These are phyloP conservation scores for Ensete glaucum DNA, from an alignment of 176 grass and related monocot genomes.

Conservation along the genomic window DNA sequence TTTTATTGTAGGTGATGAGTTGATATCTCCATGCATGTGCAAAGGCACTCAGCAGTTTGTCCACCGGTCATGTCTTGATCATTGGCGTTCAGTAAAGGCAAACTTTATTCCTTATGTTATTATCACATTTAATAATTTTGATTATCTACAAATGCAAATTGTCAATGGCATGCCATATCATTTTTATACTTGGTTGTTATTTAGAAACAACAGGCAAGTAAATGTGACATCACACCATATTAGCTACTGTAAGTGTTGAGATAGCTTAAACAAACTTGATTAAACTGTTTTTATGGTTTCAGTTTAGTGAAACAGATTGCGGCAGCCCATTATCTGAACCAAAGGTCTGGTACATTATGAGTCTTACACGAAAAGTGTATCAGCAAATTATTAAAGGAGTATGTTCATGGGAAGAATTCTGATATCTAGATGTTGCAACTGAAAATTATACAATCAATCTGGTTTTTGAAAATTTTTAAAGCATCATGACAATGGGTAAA, in stretches of 20 bases:
- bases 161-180: neutral
- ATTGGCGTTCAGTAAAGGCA: slow-evolving; percentile 98
- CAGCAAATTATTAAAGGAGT: neutral
- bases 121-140: neutral
- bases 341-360: neutral
- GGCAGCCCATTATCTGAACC: neutral
- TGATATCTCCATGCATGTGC: slow-evolving; percentile 97
- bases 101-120: neutral
- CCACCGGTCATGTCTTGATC: slow-evolving; percentile 95
- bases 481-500: no score
- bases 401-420: neutral
- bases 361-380: neutral
- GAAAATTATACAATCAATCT: no score
- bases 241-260: neutral
- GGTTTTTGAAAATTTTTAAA: no score
- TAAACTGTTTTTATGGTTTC: neutral
- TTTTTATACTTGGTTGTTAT: neutral
- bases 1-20: slow-evolving; percentile 65
- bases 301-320: neutral
- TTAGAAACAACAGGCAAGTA: neutral
- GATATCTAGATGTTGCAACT: no score
- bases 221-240: neutral
- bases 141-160: neutral
- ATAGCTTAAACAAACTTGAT: neutral
- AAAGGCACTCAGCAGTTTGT: slow-evolving; percentile 99